Base-by-base conservation (phyloP, 1,139 yeast genomes). In the Geotrichum candidum region DNA sequence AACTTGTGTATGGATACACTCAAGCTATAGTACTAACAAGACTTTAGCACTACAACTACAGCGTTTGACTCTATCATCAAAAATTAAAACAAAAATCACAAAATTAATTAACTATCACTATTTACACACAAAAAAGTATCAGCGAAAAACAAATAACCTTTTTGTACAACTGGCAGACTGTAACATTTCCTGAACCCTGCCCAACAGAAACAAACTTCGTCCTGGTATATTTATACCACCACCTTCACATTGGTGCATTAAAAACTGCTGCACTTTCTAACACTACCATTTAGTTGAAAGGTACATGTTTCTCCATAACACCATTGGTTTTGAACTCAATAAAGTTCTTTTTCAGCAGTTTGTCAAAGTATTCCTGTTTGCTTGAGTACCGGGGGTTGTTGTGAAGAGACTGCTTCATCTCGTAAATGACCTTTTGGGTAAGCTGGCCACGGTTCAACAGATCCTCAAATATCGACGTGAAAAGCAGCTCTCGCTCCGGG, bases 391-490 rank as follows among this genome's bases (percentile, higher is more conserved):
- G 57, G 31, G 57, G 60, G 45, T 60, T 62, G 29, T 41, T 35
- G 10, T 50, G 45, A 15, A 62, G 33, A 6, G 64, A 25, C 50
- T 25, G 48, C 22, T 52, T 46, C 29, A 33, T 41, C 22, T 45
- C 57, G 27, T 10, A 27, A 25, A 54, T 54, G 23, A 35, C 45
- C n/a, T 54, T 38, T 27, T 60, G 58, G 1, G 63, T 23, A 50
- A 62, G 50, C 51, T 46, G 54, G 74, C 75, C 65, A 5, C 27
- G 58, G 46, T 48, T 51, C 27, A 63, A 27, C 13, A 54, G 56
- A n/a, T 58, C 50, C n/a, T 58, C 60, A 41, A 62, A 59, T 50
- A 62, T 54, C n/a, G 55, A 50, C 23, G 59, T 54, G 54, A 63
- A 63, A 3, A 63, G 11, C 11, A 48, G 58, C 52, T 61, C 63